Percentiles rank a stretch among this genome's conserved stretches.
Evolutionary conservation across 2,329 filamentous ascomycete species (phyloP).

Genomic region (Tetracladium maxilliforme): DNA sequence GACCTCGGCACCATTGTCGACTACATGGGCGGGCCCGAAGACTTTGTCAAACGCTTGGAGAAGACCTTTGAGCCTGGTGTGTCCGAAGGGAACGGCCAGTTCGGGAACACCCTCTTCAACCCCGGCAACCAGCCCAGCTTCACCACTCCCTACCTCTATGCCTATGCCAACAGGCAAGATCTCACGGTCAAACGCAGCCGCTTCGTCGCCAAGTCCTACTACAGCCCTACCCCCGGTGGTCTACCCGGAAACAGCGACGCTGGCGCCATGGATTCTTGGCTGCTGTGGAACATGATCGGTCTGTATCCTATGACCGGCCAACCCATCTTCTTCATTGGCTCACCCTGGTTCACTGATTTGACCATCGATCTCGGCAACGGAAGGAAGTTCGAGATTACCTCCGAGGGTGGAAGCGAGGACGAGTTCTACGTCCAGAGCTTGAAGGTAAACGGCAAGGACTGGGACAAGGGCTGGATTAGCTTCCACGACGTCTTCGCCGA

Average conservation of each 20-base stretch:
- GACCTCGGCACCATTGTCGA: constrained; percentile 32
- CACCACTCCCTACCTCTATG: constrained; percentile 53
- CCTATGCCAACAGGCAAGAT: constrained; percentile 49
- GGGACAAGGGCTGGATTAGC: constrained; percentile 49
- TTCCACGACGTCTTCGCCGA: constrained; percentile 52
- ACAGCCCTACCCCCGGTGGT: constrained; percentile 35
- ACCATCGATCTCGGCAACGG: constrained; percentile 40
- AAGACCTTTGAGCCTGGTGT: constrained; percentile 31
- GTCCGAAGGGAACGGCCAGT: constrained; percentile 18
- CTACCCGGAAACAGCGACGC: constrained; percentile 59
- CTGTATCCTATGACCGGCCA: constrained; percentile 55
- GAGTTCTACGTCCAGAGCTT: constrained; percentile 49
- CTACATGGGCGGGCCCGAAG: constrained; percentile 27
- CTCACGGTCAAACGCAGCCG: constrained; percentile 43
- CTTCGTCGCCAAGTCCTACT: constrained; percentile 42
- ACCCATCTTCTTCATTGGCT: constrained; percentile 50
- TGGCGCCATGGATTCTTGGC: constrained; percentile 58
- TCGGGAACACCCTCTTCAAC: constrained; percentile 46
- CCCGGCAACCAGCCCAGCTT: constrained; percentile 56
- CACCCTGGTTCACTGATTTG: constrained; percentile 46
- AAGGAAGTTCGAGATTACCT: constrained; percentile 38
- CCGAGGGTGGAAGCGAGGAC: constrained; percentile 25
- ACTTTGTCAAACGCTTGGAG: constrained; percentile 32
- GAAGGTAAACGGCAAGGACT: constrained; percentile 45
- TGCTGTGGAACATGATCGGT: constrained; percentile 55